Conservation (phyloP, 2,329 filamentous ascomycete genomes). For the Gyromitra esculenta region DNA sequence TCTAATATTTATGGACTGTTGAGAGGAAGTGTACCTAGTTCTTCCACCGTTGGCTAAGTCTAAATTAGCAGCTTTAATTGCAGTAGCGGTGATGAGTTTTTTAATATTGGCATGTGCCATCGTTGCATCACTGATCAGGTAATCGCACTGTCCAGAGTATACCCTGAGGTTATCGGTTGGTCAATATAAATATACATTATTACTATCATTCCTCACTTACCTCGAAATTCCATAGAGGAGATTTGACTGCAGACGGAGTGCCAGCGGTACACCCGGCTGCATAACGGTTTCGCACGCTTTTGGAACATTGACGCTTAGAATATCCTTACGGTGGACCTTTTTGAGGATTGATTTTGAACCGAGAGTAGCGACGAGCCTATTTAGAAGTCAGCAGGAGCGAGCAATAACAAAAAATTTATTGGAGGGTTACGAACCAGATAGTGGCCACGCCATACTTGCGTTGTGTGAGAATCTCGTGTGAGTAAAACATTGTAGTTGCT, state of each 20-base stretch:
- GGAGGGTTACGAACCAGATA: conserved; percentile 74
- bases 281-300: conserved; percentile 91
- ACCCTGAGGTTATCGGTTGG: conserved; percentile 66
- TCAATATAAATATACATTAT: not conserved
- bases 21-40: conserved; percentile 68
- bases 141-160: conserved; percentile 85
- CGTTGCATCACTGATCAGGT: conserved; percentile 82
- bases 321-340: conserved; percentile 83
- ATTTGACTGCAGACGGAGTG: conserved; percentile 86
- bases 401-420: not conserved
- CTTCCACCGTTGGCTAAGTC: conserved; percentile 75
- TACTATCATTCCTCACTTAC: conserved; percentile 4
- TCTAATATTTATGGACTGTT: conserved; percentile 8
- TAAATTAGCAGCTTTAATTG: conserved; percentile 60
- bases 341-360: conserved; percentile 76
- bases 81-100: conserved; percentile 37
- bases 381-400: conserved; percentile 28
- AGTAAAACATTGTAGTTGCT: conserved; percentile 56
- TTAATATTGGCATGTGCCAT: conserved; percentile 76
- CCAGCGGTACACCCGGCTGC: conserved; percentile 84
- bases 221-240: conserved; percentile 67
- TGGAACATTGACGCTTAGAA: conserved; percentile 84
- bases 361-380: conserved; percentile 89
- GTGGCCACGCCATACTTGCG: conserved; percentile 92
- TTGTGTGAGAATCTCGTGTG: conserved; percentile 73